Evolutionary conservation across 345 rosid species (phyloP).

Genomic region (Odontarrhena argentea): DNA sequence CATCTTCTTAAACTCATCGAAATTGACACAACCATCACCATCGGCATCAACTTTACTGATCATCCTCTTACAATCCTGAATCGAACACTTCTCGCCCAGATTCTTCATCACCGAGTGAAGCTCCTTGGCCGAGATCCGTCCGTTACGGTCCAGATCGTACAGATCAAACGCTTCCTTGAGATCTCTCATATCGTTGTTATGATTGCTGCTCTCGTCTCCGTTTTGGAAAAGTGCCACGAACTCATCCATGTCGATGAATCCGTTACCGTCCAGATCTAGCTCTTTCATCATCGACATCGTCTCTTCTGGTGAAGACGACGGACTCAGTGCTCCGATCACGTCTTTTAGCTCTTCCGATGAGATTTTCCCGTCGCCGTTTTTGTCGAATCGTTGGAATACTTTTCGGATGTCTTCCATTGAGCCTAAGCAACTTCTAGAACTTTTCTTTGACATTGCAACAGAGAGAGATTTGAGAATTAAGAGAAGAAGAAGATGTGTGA

Average conservation of each 20-base stretch:
- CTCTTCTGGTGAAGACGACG: slow-evolving; percentile 51
- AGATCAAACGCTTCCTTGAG: slow-evolving; percentile 77
- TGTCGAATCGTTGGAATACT: slow-evolving; percentile 71
- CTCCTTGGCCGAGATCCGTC: slow-evolving; percentile 67
- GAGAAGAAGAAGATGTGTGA: not conserved
- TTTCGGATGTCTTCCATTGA: slow-evolving; percentile 51
- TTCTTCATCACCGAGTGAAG: slow-evolving; percentile 69
- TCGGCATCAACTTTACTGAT: slow-evolving; percentile 76
- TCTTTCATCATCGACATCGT: slow-evolving; percentile 60
- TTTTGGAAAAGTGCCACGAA: slow-evolving; percentile 45
- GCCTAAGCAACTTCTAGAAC: slow-evolving; percentile 36
- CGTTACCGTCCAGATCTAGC: slow-evolving; percentile 83
- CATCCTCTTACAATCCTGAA: slow-evolving; percentile 70
- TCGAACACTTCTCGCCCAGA: slow-evolving; percentile 66
- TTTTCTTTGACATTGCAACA: slow-evolving; percentile 31
- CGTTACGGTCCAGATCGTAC: slow-evolving; percentile 74
- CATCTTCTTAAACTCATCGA: slow-evolving; percentile 92
- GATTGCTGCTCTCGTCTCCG: not conserved
- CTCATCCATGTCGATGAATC: slow-evolving; percentile 71
- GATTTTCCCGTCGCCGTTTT: slow-evolving; percentile 85
- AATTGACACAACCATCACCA: slow-evolving; percentile 84
- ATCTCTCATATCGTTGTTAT: slow-evolving; percentile 39
- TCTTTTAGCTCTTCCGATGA: slow-evolving; percentile 62
- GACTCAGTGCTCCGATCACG: slow-evolving; percentile 54
- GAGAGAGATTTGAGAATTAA: not conserved